Evolutionary conservation across 2,329 filamentous ascomycete genomes (phyloP).

Genomic region (Hypoxylon sp.): DNA sequence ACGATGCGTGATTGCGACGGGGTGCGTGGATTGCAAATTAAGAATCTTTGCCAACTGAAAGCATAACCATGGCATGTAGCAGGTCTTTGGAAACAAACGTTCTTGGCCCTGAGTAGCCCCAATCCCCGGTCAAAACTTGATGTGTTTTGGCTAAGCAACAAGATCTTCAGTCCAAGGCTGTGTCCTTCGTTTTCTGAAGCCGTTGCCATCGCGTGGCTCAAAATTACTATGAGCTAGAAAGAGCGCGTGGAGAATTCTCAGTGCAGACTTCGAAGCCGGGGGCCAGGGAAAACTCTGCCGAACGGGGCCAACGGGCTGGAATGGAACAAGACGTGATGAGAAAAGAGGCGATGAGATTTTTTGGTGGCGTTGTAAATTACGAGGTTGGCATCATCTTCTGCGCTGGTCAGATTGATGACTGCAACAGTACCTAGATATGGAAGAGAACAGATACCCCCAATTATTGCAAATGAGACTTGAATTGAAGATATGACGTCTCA

Average conservation of each 20-base stretch:
- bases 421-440: conserved; percentile 28
- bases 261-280: conserved; percentile 9
- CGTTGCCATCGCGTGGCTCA: conserved; percentile 4
- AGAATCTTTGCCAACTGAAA: conserved; percentile 74
- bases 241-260: conserved; percentile 1
- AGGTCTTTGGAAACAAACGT: conserved; percentile 10
- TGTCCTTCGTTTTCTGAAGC: neutral
- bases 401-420: conserved; percentile 23
- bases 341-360: conserved; percentile 20
- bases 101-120: neutral
- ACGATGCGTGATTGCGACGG: conserved; percentile 85
- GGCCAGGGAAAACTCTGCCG: too few species aligned
- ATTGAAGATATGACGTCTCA: too few species aligned
- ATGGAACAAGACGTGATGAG: conserved; percentile 12
- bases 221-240: too few species aligned
- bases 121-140: neutral
- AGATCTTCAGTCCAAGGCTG: conserved; percentile 1
- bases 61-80: conserved; percentile 1
- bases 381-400: conserved; percentile 31
- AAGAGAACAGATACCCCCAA: conserved; percentile 38
- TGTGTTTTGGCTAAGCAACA: neutral
- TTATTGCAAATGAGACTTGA: conserved; percentile 26
- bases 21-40: conserved; percentile 82
- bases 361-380: conserved; percentile 26
- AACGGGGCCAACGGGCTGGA: conserved; percentile 1